Evolutionary conservation across 129 eudicot genomes (phyloP).

Genomic region (Logfia minima): DNA sequence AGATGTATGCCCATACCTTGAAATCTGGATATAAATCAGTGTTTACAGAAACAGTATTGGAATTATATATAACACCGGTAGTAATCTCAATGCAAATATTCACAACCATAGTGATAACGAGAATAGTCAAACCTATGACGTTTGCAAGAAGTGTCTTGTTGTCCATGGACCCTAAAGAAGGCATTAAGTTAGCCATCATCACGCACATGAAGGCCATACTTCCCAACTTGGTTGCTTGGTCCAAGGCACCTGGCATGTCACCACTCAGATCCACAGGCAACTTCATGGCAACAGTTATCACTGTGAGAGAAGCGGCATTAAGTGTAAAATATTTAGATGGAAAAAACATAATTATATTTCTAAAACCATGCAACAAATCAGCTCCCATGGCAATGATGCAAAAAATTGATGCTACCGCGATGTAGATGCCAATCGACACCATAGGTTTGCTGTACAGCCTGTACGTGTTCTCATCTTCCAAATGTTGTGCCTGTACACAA

Average conservation of each 20-base stretch:
- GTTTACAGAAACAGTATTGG: too few species aligned
- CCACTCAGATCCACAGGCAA: background rate
- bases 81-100: conserved; percentile 31
- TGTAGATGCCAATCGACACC: conserved; percentile 10
- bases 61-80: conserved; percentile 15
- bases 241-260: background rate
- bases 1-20: background rate
- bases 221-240: conserved; percentile 10
- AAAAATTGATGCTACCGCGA: background rate
- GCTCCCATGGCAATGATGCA: conserved; percentile 14
- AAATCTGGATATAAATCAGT: background rate
- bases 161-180: conserved; percentile 42
- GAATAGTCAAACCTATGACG: conserved; percentile 39
- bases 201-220: conserved; percentile 15
- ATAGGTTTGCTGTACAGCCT: conserved; percentile 15
- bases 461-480: background rate
- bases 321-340: conserved; percentile 3
- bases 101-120: conserved; percentile 32
- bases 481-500: background rate
- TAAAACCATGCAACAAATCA: conserved; percentile 9
- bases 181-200: conserved; percentile 31
- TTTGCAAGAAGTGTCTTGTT: conserved; percentile 31
- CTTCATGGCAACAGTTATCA: conserved; percentile 7
- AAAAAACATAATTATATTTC: background rate
- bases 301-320: conserved; percentile 12